Evolutionary conservation across 2,329 filamentous ascomycete species (phyloP).

Genomic region (Fusarium kyushuense): DNA sequence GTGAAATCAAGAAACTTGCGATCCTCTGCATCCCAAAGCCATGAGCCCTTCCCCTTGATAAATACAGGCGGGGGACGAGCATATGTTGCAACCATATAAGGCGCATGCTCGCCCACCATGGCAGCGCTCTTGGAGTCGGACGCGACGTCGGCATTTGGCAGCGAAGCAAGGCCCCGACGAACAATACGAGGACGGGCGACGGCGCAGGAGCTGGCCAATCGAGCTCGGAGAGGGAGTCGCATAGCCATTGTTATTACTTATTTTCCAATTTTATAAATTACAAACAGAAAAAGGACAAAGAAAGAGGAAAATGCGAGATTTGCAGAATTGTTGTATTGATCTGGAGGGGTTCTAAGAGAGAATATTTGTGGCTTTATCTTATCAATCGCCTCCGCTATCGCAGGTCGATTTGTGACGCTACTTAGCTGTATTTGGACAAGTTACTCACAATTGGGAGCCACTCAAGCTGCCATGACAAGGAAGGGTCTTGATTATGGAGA

Average conservation of each 20-base stretch:
- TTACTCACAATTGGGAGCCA: conserved; percentile 25
- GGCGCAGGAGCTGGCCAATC: conserved; percentile 49
- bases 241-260: conserved; percentile 54
- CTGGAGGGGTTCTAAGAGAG: conserved; percentile 24
- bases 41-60: conserved; percentile 85
- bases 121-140: conserved; percentile 79
- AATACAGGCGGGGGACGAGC: conserved; percentile 91
- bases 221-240: conserved; percentile 55
- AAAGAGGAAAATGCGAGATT: background rate
- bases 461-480: background rate
- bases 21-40: conserved; percentile 91
- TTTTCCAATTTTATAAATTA: background rate
- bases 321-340: conserved; percentile 2
- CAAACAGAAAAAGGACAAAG: background rate
- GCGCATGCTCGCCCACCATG: conserved; percentile 79
- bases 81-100: conserved; percentile 97
- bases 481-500: conserved; percentile 9
- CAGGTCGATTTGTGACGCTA: conserved; percentile 36
- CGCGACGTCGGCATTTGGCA: conserved; percentile 78
- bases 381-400: conserved; percentile 51
- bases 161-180: conserved; percentile 50
- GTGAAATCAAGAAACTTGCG: conserved; percentile 94
- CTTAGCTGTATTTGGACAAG: conserved; percentile 11
- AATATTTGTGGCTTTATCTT: conserved; percentile 46
- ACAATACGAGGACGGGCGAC: conserved; percentile 46